Conservation (phyloP, 805 yeast species). For the Zygoascus biomembranicola region DNA sequence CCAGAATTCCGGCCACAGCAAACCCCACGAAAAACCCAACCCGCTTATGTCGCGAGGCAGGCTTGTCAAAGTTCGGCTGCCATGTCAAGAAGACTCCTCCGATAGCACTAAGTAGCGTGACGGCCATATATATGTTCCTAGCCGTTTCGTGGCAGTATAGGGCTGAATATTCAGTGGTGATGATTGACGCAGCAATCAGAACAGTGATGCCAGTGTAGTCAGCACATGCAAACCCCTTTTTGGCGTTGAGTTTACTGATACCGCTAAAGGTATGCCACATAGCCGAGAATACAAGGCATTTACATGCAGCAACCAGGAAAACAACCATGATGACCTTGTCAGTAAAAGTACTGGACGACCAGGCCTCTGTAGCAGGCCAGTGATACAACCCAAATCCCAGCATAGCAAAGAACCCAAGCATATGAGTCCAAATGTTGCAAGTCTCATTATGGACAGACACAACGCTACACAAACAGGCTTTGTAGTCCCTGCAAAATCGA, state of each 20-base stretch:
- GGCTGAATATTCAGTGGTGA: slow-evolving; percentile 77
- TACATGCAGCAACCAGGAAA: slow-evolving; percentile 63
- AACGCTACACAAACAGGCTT: slow-evolving; percentile 51
- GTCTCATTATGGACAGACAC: slow-evolving; percentile 75
- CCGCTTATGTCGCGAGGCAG: slow-evolving; percentile 72
- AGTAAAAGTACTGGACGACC: slow-evolving; percentile 23
- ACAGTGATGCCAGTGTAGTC: slow-evolving; percentile 94
- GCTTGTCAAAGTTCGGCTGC: slow-evolving; percentile 86
- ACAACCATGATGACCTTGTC: slow-evolving; percentile 50
- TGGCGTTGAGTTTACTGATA: slow-evolving; percentile 51
- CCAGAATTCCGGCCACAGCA: slow-evolving; percentile 64
- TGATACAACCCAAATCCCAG: slow-evolving; percentile 48
- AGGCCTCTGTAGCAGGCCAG: slow-evolving; percentile 49
- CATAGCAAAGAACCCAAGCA: slow-evolving; percentile 57
- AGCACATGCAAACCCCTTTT: slow-evolving; percentile 80
- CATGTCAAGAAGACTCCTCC: slow-evolving; percentile 77
- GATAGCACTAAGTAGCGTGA: slow-evolving; percentile 59
- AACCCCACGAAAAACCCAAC: slow-evolving; percentile 73
- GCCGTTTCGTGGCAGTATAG: slow-evolving; percentile 50
- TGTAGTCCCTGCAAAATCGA: slow-evolving; percentile 63
- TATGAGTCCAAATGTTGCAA: slow-evolving; percentile 89
- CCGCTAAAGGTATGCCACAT: slow-evolving; percentile 90
- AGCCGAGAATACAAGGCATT: slow-evolving; percentile 71
- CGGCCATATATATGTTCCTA: slow-evolving; percentile 44
- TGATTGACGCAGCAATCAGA: slow-evolving; percentile 78